Evolutionary conservation across 441 rosid species (phyloP).

Genomic region (Eutrema salsugineum): DNA sequence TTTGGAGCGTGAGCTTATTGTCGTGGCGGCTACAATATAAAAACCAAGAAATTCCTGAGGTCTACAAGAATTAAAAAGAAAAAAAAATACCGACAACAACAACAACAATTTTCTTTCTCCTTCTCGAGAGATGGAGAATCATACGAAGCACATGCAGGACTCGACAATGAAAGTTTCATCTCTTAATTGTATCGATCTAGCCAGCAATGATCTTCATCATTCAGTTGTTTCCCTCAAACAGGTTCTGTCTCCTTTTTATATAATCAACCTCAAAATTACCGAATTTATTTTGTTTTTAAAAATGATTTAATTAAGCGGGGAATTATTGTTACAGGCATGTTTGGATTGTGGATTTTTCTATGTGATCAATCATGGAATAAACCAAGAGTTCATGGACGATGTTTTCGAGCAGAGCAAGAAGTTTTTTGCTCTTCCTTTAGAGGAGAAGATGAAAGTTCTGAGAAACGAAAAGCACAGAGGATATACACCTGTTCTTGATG

Average conservation of each 20-base stretch:
- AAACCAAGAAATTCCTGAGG: neutral
- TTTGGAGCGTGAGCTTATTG: neutral
- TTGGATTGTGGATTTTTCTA: slow-evolving; percentile 88
- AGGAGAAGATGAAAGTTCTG: slow-evolving; percentile 73
- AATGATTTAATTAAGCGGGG: neutral
- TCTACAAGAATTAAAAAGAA: neutral
- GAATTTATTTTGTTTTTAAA: no score
- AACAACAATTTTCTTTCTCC: neutral
- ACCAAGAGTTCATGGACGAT: slow-evolving; percentile 65
- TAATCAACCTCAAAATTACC: neutral
- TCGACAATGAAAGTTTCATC: slow-evolving; percentile 38
- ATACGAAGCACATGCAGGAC: neutral
- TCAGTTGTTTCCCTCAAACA: slow-evolving; percentile 70
- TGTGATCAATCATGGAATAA: slow-evolving; percentile 78
- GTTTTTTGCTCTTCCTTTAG: slow-evolving; percentile 55
- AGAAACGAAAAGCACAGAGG: slow-evolving; percentile 12
- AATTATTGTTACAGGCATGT: slow-evolving; percentile 52
- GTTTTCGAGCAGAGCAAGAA: slow-evolving; percentile 68
- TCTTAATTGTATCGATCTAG: slow-evolving; percentile 77
- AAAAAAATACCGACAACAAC: neutral
- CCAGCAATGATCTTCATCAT: slow-evolving; percentile 39
- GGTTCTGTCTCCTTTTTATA: slow-evolving; percentile 30
- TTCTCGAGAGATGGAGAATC: slow-evolving; percentile 19
- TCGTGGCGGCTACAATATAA: neutral
- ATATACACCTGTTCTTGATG: slow-evolving; percentile 7